Percentiles rank a stretch among this genome's conserved stretches.
Evolutionary conservation across 2,329 filamentous ascomycete species (phyloP).

Genomic region (Hirsutella rhossiliensis): DNA sequence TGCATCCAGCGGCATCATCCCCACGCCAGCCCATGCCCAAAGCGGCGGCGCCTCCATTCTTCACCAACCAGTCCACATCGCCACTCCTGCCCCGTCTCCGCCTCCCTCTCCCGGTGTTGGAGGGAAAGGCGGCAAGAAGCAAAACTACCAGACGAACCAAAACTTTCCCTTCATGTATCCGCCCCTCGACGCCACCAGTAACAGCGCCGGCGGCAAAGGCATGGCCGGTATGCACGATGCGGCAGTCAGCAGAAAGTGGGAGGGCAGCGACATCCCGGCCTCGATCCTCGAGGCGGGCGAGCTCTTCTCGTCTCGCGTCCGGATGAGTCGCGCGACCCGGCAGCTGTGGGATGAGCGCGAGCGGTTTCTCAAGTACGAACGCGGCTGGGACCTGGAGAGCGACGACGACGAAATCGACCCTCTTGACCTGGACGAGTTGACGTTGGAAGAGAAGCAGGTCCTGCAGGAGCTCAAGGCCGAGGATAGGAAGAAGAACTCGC

Average conservation of each 20-base stretch:
- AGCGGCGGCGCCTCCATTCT: conserved; percentile 66
- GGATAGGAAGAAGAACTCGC: conserved; percentile 12
- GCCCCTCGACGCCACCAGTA: conserved; percentile 78
- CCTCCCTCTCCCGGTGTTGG: conserved; percentile 80
- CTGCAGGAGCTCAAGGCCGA: conserved; percentile 29
- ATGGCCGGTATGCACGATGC: conserved; percentile 66
- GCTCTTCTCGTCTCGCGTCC: conserved; percentile 78
- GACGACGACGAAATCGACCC: conserved; percentile 34
- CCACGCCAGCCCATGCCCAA: conserved; percentile 39
- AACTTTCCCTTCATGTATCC: conserved; percentile 98
- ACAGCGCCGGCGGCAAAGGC: conserved; percentile 82
- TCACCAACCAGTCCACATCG: conserved; percentile 93
- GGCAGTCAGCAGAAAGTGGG: conserved; percentile 75
- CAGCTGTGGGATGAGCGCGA: conserved; percentile 95
- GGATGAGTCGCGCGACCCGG: conserved; percentile 81
- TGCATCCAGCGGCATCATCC: conserved; percentile 49
- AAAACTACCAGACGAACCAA: conserved; percentile 98
- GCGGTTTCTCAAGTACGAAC: conserved; percentile 79
- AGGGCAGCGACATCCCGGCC: conserved; percentile 85
- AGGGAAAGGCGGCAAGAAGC: conserved; percentile 92
- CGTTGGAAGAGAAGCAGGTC: conserved; percentile 25
- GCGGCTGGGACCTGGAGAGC: conserved; percentile 61
- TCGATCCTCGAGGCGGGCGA: conserved; percentile 93
- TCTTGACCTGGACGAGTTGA: conserved; percentile 32
- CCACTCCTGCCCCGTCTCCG: conserved; percentile 92